A percentile compares a stretch with the other conserved stretches of the same genome.
These are phyloP conservation scores for Cyclotella atomus DNA, from an alignment of 108 stramenopile species.

Conservation along the genomic window DNA sequence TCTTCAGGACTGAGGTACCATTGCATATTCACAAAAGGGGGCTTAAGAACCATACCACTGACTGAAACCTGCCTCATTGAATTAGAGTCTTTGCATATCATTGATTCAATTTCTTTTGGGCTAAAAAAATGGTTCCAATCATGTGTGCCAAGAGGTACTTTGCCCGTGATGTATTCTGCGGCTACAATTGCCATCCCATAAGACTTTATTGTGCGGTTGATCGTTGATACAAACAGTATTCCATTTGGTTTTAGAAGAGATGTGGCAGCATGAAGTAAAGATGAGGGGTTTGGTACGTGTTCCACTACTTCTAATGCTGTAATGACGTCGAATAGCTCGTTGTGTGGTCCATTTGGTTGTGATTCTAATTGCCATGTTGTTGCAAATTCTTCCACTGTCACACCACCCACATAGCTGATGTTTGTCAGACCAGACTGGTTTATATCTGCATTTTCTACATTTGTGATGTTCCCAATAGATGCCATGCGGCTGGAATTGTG, in stretches of 20 bases:
- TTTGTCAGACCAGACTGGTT: conserved; percentile 24
- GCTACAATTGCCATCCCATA: conserved; percentile 85
- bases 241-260: conserved; percentile 81
- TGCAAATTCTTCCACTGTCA: conserved; percentile 76
- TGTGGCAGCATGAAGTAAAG: conserved; percentile 63
- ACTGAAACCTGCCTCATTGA: conserved; percentile 47
- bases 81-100: conserved; percentile 24
- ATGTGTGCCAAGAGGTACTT: conserved; percentile 91
- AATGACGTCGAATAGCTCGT: conserved; percentile 70
- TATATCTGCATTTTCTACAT: background rate
- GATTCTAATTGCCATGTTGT: conserved; percentile 15
- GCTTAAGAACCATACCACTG: conserved; percentile 62
- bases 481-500: conserved; percentile 19
- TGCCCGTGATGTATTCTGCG: conserved; percentile 91
- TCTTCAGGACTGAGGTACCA: conserved; percentile 72
- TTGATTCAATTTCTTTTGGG: conserved; percentile 65
- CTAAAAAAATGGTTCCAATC: conserved; percentile 87
- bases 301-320: conserved; percentile 93
- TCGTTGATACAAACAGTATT: conserved; percentile 87
- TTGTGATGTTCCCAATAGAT: background rate
- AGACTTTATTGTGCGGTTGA: conserved; percentile 91
- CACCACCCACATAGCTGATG: conserved; percentile 71
- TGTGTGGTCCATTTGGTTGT: conserved; percentile 13
- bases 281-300: conserved; percentile 80
- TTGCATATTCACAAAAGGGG: conserved; percentile 66